Evolutionary conservation across 2,329 filamentous ascomycete genomes (phyloP), one percentile per base, ranked within the genome.

Genomic region (Stagonosporopsis rhizophila): DNA sequence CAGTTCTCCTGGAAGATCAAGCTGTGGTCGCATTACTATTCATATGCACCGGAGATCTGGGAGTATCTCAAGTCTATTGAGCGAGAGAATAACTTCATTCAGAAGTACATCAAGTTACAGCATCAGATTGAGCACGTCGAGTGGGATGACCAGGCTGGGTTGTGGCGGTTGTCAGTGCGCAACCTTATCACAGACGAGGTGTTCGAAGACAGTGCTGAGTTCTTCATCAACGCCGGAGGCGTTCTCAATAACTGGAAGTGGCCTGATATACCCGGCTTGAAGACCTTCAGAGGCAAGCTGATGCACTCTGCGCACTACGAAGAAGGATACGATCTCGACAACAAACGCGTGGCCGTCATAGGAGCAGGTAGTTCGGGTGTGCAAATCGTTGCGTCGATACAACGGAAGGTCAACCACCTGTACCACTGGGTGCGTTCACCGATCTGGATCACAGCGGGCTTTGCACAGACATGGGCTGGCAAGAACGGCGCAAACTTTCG

Each of bases 1-100:
- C 80, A 83, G 53, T 83, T 81, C 58, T 78, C 77, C 6, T 84
- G 81, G 73, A 80, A 80, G 55, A 82, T 81, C 68, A 81, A 73
- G 53, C 64, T 75, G 0, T 82, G 80, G 81, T 66, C 60, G 12
- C 59, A 69, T 40, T 64, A 62, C 64, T 83, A 82, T 63, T 79
- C 78, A 2, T 77, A 77, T 27, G 75, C 78, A 0, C 74, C 77
- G 1, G 80, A 83, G 64, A 83, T 84, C 12, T 79, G 78, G 71
- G 65, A 72, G 17, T 83, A 83, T 53, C 73, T 82, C 56, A 80
- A 82, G 59, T 69, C 66, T 1, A 77, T 82, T 27, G 66, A 68
- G 52, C 60, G 58, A 15, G 64, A 67, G n/a, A 79, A 76, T 23
- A 23, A 61, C 27, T 69, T 67, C 47, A 79, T 67, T 17, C n/a